Conservation (phyloP, 108 stramenopile species). For the Skeletonema menzelii region DNA sequence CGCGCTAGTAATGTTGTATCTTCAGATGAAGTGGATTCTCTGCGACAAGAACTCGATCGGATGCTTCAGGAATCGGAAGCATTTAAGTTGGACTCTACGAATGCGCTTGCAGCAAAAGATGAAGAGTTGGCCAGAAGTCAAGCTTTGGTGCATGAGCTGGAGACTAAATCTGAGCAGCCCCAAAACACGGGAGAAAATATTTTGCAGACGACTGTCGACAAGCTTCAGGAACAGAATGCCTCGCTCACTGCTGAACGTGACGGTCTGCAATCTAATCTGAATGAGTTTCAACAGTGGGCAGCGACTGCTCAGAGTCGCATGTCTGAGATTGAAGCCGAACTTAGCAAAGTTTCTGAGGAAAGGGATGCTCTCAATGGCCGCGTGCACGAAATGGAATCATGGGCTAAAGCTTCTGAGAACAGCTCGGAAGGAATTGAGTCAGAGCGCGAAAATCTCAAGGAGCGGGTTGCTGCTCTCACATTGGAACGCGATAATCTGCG, state of each 20-base stretch:
- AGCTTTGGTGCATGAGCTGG: constrained; percentile 27
- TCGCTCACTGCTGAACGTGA: constrained; percentile 29
- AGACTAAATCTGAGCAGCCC: constrained; percentile 37
- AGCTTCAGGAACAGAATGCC: constrained; percentile 37
- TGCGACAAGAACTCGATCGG: constrained; percentile 14
- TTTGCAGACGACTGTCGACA: constrained; percentile 7
- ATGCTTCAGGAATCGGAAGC: constrained; percentile 14
- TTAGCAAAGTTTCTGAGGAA: constrained; percentile 20
- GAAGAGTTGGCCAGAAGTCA: constrained; percentile 34
- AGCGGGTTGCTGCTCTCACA: constrained; percentile 2
- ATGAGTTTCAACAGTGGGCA: constrained; percentile 62
- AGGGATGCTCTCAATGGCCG: constrained; percentile 24
- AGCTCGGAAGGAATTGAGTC: background rate
- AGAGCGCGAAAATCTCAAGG: background rate
- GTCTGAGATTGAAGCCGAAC: constrained; percentile 46
- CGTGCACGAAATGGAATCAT: constrained; percentile 2
- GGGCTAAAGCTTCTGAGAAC: background rate
- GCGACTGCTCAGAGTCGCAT: constrained; percentile 56
- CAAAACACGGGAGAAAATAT: background rate
- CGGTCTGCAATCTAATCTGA: constrained; percentile 44
- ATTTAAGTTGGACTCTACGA: constrained; percentile 9
- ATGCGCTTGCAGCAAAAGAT: constrained; percentile 29
- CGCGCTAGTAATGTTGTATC: constrained; percentile 1
- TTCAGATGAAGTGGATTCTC: constrained; percentile 12
- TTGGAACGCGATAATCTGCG: background rate